These are phyloP conservation scores for Salvia rosmarinus DNA, from an alignment of 257 asterid species.

Conservation along the genomic window DNA sequence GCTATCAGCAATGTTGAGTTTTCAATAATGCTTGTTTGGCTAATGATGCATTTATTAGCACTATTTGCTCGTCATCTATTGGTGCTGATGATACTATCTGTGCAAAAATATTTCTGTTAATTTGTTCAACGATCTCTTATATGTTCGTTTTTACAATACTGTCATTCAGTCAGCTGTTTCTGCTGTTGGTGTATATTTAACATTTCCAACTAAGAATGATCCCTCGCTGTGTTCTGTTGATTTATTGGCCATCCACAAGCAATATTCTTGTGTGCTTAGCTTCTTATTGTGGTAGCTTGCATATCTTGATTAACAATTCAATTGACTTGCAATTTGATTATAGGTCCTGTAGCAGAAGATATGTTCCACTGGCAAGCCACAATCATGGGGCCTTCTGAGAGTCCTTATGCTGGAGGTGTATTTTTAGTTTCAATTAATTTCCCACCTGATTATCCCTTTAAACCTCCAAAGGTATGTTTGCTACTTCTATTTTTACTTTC, in stretches of 20 bases:
- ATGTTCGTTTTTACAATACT: background rate
- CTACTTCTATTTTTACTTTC: background rate
- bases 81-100: background rate
- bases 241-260: background rate
- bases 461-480: conserved; percentile 57
- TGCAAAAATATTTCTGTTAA: background rate
- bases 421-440: conserved; percentile 59
- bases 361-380: conserved; percentile 66
- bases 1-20: background rate
- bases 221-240: background rate
- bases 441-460: conserved; percentile 61
- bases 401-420: conserved; percentile 60
- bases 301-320: conserved; percentile 3
- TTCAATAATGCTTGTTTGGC: too few relatives aligned
- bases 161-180: background rate
- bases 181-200: conserved; percentile 10
- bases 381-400: conserved; percentile 58
- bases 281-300: background rate
- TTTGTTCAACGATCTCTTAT: background rate
- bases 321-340: background rate
- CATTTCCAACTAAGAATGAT: conserved; percentile 2
- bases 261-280: background rate
- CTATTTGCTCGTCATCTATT: background rate
- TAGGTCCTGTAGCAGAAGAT: conserved; percentile 63
- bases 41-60: conserved; percentile 1